Base-by-base conservation (phyloP, 352 stramenopile genomes). In the Blastocystis sp. region DNA sequence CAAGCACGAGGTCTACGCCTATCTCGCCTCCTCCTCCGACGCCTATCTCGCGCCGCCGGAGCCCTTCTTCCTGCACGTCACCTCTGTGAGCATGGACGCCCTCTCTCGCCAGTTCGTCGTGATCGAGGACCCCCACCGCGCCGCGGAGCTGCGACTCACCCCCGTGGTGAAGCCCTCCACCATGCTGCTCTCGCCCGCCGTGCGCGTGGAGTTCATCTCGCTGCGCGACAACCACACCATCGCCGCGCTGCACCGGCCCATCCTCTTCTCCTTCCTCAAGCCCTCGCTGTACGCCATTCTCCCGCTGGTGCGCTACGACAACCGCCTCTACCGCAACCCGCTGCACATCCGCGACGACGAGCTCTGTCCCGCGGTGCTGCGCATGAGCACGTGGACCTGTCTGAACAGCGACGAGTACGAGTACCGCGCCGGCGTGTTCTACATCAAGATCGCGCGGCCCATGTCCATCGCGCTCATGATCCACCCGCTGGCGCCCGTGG, bases 51-150 rank as follows among this genome's bases (percentile, higher is more conserved):
- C n/a, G 19, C 42, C 69, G 3, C 38, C 42, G 14, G 21, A 79
- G 24, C 69, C 69, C 28, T 54, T 79, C 69, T 79, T 79, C 48
- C 43, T 79, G 11, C 69, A 61, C 19, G 28, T 79, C 21, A 24
- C 34, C 21, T 43, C 69, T 1, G 1, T 79, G 0, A 34, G 40
- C 19, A 64, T 48, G 24, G 14, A 43, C 7, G 69, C 62, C 19
- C 48, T 79, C 11, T 79, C 69, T 0, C 14, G 24, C 0, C 69
- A 79, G 57, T 19, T 40, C 34, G 69, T 79, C 4, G 45, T 79
- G 2, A n/a, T 79, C 24, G 7, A 42, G 10, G 38, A 42, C 19
- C 10, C 6, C 21, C 11, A 79, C 21, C 69, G 69, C 34, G 69
- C 69, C 2, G 19, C 6, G 28, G 69, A 79, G 69, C 69, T 79